Base-by-base conservation (phyloP, 371 early-diverging fungal species). In the Mortierella sp. region DNA sequence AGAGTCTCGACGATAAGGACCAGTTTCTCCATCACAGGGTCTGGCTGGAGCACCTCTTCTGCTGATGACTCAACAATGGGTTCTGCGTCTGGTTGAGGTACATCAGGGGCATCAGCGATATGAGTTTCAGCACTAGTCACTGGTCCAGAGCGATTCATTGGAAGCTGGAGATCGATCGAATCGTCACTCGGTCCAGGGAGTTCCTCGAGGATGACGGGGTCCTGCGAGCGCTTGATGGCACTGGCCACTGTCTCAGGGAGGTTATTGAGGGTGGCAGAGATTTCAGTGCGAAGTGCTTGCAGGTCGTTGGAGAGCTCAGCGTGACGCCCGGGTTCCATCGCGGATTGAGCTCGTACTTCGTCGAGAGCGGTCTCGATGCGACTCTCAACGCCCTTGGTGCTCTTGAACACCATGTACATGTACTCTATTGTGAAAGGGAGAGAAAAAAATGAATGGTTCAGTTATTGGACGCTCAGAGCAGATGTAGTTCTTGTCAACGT, bases 351-450 rank as follows among this genome's bases (percentile, higher is more conserved):
- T 34, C 63, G 57, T 47, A 81, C 38, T 9, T 77, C 74, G 3
- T 54, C 55, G 28, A 81, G 71, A 4, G 74, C 71, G 13, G 50
- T 3, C 0, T 77, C 71, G 28, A 81, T 71, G 0, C 70, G 54
- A 42, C 21, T 60, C 31, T 80, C 80, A 4, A 77, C 72, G 14
- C 47, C 68, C 31, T 74, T 73, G 55, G 80, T 80, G 70, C 73
- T 80, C 38, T 73, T 73, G 76, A 52, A 75, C 44, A 84, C 44
- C 63, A 55, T 26, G 19, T 72, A 74, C 77, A 84, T 84, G 76
- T 80, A 84, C 34, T 65, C 84, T 84, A 74, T 34, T 38, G 31
- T 68, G 31, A 1, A 38, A 34, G 26, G 9, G 21, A 63, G 1
- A 34, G 0, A 38, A 38, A 55, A 55, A 73, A 42, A 5, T 54